These are phyloP conservation scores for Phytopythium sindhum DNA, from an alignment of 352 stramenopile genomes.

Conservation along the genomic window DNA sequence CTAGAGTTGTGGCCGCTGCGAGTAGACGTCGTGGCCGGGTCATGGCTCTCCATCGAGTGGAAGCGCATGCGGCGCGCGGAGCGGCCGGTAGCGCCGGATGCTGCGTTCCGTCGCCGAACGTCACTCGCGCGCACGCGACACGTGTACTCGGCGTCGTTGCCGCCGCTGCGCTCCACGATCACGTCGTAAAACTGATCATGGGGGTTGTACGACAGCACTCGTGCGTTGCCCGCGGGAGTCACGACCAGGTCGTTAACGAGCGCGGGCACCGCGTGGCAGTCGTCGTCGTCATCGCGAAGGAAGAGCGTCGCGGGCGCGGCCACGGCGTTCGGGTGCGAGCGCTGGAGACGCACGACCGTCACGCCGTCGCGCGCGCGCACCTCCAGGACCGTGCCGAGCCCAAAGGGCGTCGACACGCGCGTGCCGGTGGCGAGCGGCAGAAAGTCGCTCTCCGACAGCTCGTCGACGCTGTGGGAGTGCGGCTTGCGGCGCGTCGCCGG, in stretches of 20 bases:
- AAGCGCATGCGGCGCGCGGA: constrained; percentile 27
- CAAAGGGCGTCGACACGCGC: constrained; percentile 59
- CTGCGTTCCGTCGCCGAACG: constrained; percentile 29
- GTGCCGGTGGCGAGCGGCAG: constrained; percentile 30
- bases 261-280: constrained; percentile 51
- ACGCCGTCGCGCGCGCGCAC: constrained; percentile 50
- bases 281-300: constrained; percentile 29
- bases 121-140: constrained; percentile 34
- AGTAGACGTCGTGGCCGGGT: constrained; percentile 11
- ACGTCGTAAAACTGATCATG: constrained; percentile 54
- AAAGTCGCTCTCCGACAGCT: constrained; percentile 42
- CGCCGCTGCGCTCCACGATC: constrained; percentile 20
- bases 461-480: constrained; percentile 30
- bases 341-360: constrained; percentile 47
- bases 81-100: constrained; percentile 12
- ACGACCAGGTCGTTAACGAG: constrained; percentile 53
- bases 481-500: constrained; percentile 6
- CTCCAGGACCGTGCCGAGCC: constrained; percentile 54
- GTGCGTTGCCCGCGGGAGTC: constrained; percentile 52
- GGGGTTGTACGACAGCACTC: constrained; percentile 48
- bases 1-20: constrained; percentile 14
- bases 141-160: constrained; percentile 34
- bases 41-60: constrained; percentile 18
- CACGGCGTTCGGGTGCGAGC: constrained; percentile 24
- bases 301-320: constrained; percentile 28